A percentile compares a stretch with the other conserved stretches of the same genome.
phyloP scores from a whole-genome alignment of 2,329 filamentous ascomycete species.

The Madurella fahalii region DNA sequence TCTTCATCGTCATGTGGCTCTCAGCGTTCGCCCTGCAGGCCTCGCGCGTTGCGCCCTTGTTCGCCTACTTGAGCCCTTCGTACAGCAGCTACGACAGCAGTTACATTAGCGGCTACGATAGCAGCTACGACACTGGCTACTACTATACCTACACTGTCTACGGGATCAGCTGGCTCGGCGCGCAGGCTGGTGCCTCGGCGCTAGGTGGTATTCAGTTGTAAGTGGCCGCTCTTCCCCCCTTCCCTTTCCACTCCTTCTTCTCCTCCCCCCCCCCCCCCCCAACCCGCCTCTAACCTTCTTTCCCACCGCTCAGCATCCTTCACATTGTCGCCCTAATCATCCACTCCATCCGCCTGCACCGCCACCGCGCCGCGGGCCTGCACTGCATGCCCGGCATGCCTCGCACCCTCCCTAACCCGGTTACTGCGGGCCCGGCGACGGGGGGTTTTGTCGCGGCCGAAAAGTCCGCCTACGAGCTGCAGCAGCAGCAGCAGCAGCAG shows the following conservation, averaged over 20 bases:
- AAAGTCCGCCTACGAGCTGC: conserved; percentile 2
- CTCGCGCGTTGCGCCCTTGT: conserved; percentile 31
- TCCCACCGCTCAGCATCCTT: conserved; percentile 36
- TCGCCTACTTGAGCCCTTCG: conserved; percentile 23
- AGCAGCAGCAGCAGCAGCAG: no score
- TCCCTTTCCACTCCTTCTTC: not conserved
- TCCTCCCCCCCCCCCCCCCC: not conserved
- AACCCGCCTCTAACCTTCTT: not conserved
- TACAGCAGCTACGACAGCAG: conserved; percentile 25
- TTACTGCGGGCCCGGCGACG: no score
- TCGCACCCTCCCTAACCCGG: conserved; percentile 2
- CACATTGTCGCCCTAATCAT: conserved; percentile 40
- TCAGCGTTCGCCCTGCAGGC: conserved; percentile 41
- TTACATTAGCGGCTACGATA: not conserved
- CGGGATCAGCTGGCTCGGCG: conserved; percentile 17
- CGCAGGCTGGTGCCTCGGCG: conserved; percentile 35
- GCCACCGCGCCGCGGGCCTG: conserved; percentile 42
- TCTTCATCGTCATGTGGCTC: conserved; percentile 52
- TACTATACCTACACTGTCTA: no score
- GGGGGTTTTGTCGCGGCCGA: no score
- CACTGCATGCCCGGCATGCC: conserved; percentile 33
- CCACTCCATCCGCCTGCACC: conserved; percentile 39
- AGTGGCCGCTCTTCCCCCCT: conserved; percentile 24
- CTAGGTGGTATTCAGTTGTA: conserved; percentile 44
- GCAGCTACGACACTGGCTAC: no score